Conservation (phyloP, 192 early-diverging fungal genomes). For the Powellomyces hirtus region DNA sequence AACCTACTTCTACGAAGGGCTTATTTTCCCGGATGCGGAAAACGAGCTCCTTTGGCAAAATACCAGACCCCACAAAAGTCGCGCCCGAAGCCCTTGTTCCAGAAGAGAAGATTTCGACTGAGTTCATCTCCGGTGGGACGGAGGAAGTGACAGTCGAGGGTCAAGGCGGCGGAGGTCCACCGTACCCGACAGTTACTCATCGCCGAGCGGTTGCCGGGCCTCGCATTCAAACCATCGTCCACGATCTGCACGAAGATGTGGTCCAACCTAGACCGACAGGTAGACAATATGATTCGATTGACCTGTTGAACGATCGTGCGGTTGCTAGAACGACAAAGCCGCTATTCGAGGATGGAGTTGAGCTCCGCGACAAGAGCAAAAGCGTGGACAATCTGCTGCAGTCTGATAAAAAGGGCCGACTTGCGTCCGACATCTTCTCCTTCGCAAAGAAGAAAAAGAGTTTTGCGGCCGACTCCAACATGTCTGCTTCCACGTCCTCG, state of each 20-base stretch:
- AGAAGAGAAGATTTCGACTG: neutral
- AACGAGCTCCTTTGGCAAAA: neutral
- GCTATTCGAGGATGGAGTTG: slow-evolving; percentile 27
- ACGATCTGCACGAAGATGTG: slow-evolving; percentile 4
- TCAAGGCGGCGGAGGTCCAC: neutral
- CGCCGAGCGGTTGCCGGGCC: slow-evolving; percentile 9
- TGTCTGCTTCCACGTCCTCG: neutral
- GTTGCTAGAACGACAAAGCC: slow-evolving; percentile 29
- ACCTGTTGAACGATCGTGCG: slow-evolving; percentile 25
- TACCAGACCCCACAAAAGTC: neutral
- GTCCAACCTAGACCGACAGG: neutral
- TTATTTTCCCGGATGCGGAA: slow-evolving; percentile 10
- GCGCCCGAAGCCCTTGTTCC: neutral
- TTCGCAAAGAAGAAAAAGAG: slow-evolving; percentile 8
- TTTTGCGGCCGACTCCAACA: neutral
- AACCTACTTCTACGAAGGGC: neutral
- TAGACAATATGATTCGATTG: slow-evolving; percentile 31
- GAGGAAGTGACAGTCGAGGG: neutral
- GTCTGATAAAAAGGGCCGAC: neutral
- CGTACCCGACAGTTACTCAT: neutral
- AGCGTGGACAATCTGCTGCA: neutral
- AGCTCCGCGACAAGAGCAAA: neutral
- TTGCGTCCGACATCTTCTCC: neutral
- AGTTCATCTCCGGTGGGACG: neutral
- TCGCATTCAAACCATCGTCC: slow-evolving; percentile 14